Percentiles rank a stretch among this genome's conserved stretches.
These are phyloP conservation scores for Articulospora tetracladia DNA, from an alignment of 495 filamentous ascomycete species.

Conservation along the genomic window DNA sequence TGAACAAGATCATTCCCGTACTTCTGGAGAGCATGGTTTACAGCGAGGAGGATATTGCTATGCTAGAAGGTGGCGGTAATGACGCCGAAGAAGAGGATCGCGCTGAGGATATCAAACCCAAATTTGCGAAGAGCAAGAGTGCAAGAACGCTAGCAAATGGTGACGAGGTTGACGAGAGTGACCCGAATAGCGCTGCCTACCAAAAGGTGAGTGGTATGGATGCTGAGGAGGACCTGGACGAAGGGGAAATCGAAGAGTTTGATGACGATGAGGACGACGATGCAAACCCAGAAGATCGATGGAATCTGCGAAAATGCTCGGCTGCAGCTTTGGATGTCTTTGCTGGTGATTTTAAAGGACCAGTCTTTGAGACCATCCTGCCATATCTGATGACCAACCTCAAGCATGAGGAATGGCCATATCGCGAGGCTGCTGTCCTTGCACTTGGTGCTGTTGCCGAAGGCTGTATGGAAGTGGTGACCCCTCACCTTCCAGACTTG, in stretches of 20 bases:
- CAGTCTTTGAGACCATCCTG: slow-evolving; percentile 86
- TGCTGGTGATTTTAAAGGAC: slow-evolving; percentile 79
- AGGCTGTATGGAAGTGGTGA: slow-evolving; percentile 86
- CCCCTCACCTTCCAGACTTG: slow-evolving; percentile 86
- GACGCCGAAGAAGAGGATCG: slow-evolving; percentile 92
- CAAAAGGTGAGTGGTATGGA: slow-evolving; percentile 41
- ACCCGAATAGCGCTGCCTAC: slow-evolving; percentile 44
- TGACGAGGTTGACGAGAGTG: slow-evolving; percentile 47
- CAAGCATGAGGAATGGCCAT: slow-evolving; percentile 82
- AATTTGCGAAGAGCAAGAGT: slow-evolving; percentile 72
- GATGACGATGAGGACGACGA: slow-evolving; percentile 74
- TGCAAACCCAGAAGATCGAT: slow-evolving; percentile 84
- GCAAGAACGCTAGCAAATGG: slow-evolving; percentile 42
- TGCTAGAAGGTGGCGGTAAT: slow-evolving; percentile 76
- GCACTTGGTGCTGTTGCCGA: slow-evolving; percentile 94
- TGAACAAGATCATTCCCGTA: slow-evolving; percentile 84
- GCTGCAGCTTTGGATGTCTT: slow-evolving; percentile 94
- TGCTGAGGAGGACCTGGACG: slow-evolving; percentile 73
- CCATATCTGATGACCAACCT: slow-evolving; percentile 92
- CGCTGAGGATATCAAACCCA: slow-evolving; percentile 86
- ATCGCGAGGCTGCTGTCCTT: slow-evolving; percentile 91
- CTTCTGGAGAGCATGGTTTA: slow-evolving; percentile 96
- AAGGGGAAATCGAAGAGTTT: slow-evolving; percentile 79
- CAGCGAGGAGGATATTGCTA: slow-evolving; percentile 84
- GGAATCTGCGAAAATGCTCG: slow-evolving; percentile 97